Percentiles rank a stretch among this genome's conserved stretches.
phyloP scores from a whole-genome alignment of 345 rosid genomes.

The Euclidium syriacum region DNA sequence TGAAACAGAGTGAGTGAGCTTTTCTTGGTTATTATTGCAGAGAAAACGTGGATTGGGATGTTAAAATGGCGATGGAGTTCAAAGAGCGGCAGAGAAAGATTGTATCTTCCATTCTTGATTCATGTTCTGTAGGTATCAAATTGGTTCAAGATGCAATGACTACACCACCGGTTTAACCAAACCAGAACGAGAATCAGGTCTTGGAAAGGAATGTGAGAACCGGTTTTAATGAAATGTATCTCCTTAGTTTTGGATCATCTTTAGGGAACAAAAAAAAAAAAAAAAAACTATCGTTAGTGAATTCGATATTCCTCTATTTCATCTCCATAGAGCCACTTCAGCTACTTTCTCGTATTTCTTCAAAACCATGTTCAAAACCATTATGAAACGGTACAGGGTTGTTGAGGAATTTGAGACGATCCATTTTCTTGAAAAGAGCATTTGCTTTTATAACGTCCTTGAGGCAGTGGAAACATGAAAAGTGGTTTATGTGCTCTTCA shows the following conservation, averaged over 20 bases:
- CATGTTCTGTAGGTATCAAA: conserved; percentile 59
- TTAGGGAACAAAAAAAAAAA: no score
- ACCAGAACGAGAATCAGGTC: neutral
- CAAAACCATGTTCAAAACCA: no score
- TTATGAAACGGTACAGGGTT: no score
- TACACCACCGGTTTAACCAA: conserved; percentile 21
- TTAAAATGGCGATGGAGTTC: conserved; percentile 51
- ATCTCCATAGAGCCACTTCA: no score
- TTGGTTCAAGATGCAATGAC: conserved; percentile 47
- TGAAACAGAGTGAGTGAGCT: neutral
- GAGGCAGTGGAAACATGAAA: conserved; percentile 34
- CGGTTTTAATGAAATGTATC: neutral
- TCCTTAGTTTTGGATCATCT: no score
- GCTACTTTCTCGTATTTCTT: no score
- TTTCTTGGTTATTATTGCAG: conserved; percentile 32
- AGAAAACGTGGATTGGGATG: conserved; percentile 52
- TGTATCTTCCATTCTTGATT: conserved; percentile 58
- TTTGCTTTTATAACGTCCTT: conserved; percentile 38
- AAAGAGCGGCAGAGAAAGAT: conserved; percentile 61
- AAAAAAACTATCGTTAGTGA: no score
- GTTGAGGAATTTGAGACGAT: no score
- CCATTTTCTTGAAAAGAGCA: no score
- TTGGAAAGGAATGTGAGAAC: neutral
- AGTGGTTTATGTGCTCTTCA: neutral
- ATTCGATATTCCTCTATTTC: no score